Base-by-base conservation (phyloP, 2,329 filamentous ascomycete species). In the Blastomyces silverae region DNA sequence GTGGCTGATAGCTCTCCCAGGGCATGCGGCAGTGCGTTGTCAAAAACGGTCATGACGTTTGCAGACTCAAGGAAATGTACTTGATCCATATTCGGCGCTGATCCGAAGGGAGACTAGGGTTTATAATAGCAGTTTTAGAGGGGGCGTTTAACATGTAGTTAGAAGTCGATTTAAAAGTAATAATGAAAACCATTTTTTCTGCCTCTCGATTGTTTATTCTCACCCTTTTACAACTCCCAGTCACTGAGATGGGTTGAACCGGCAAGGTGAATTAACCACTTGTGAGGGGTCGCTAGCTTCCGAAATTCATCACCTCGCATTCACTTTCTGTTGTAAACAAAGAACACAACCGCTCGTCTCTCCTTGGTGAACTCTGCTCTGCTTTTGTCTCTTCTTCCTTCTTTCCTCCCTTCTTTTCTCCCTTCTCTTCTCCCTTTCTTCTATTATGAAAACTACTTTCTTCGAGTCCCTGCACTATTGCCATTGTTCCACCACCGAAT, bases 321-420 rank as follows among this genome's bases (percentile, higher is more conserved):
- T 66, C 63, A 64, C 63, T 64, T 46, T 44, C n/a, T n/a, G 15
- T 34, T 25, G 28, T 61, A 62, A 65, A 65, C 64, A 69, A 66
- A 59, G 64, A 65, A 67, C 62, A 52, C 64, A 50, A 22, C 20
- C 57, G 59, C 39, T 20, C 58, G 53, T 39, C 66, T 55, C 57
- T 55, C 62, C 60, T 63, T 62, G 59, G 20, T 64, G 17, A 57
- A 60, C 58, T 63, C 48, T 64, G 59, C 63, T 65, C 57, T 52
- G 57, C 53, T 58, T 64, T 28, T 44, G 17, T 61, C 61, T 60
- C 55, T 42, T 61, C 37, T 61, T 42, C 20, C 34, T 61, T 62
- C 31, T 8, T 8, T 1, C 6, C 31, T 34, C 62, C 64, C 57
- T 46, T 60, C 53, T 55, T 64, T 28, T 44, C 20, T 61, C 61